Conservation (phyloP, 163 green algal genomes). For the Scenedesmus sp. region DNA sequence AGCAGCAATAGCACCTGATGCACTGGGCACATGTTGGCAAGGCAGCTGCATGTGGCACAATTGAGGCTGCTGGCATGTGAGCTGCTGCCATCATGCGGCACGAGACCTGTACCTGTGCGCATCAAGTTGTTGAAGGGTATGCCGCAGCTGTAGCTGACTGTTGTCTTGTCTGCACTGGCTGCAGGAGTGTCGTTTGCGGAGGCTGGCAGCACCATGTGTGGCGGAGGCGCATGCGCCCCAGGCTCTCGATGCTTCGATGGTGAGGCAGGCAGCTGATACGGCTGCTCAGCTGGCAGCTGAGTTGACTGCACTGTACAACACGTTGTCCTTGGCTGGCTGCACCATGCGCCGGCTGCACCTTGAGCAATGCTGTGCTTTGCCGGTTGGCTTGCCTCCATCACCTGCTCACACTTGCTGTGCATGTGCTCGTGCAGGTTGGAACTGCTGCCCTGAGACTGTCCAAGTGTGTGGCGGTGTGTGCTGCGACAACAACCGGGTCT, state of each 20-base stretch:
- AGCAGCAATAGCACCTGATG: neutral
- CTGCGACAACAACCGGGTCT: constrained; percentile 12
- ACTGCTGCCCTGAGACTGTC: neutral
- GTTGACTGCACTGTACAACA: neutral
- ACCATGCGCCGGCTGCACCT: too few relatives aligned
- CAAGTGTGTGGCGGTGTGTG: constrained; percentile 27
- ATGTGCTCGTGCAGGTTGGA: constrained; percentile 5
- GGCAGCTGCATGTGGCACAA: too few relatives aligned
- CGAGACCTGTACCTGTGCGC: too few relatives aligned
- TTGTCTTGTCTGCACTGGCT: neutral
- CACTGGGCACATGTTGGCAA: too few relatives aligned
- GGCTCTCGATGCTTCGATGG: constrained; percentile 38
- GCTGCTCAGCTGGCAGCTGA: neutral
- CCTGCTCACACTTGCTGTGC: neutral
- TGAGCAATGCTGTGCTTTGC: neutral
- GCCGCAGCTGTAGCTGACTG: neutral
- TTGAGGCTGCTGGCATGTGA: too few relatives aligned
- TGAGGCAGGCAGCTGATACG: neutral
- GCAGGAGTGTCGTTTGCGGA: constrained; percentile 33
- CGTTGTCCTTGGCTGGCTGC: neutral
- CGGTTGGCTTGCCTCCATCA: neutral
- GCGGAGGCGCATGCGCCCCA: constrained; percentile 8
- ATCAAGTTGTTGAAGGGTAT: too few relatives aligned
- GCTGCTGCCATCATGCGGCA: too few relatives aligned
- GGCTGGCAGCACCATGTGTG: constrained; percentile 41